Base-by-base conservation (phyloP, 2,329 filamentous ascomycete genomes). In the Colletotrichum salicis region DNA sequence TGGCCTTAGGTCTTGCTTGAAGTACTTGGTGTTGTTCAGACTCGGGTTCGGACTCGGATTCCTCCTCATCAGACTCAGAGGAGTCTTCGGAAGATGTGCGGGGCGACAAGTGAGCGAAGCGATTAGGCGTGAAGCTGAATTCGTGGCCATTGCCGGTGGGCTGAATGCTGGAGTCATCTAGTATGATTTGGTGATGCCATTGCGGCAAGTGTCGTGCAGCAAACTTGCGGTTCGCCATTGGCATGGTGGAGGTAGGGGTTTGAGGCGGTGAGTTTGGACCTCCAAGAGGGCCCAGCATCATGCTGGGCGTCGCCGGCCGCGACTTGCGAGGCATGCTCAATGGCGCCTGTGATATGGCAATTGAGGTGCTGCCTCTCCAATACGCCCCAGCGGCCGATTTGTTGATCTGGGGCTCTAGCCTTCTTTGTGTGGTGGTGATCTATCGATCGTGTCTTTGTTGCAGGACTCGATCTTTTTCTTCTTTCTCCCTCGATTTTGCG, bases 201-300 rank as follows among this genome's bases (percentile, higher is more conserved):
- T 77, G 75, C 68, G 80, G 76, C 76, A 80, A 75, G 73, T 77
- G 78, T 15, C 77, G 77, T 56, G 78, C 77, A 71, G 69, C 79
- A 77, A 73, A 71, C 57, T 80, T 81, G 75, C 79, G 80, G 62
- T 77, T 75, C 71, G 79, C 77, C 35, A 78, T 76, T 67, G 82
- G 81, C 66, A 80, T 80, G 62, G 76, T 64, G 45, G 80, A 79
- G 52, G 83, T 85, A 63, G 85, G 85, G 52, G 85, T 86, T 61
- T 84, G 83, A 52, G 85, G 85, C 73, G 85, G 85, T 76, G 85
- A 87, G 67, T 84, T 83, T 64, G 84, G 85, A 68, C 82, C 80
- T 74, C 74, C 66, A 13, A 80, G 78, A 69, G 77, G 78, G 68
- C 74, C 76, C 67, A 80, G 74, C 73, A 82, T 81, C 75, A 85